These are phyloP conservation scores for Phytophthora foliorum DNA, from an alignment of 352 stramenopile species.

Conservation along the genomic window DNA sequence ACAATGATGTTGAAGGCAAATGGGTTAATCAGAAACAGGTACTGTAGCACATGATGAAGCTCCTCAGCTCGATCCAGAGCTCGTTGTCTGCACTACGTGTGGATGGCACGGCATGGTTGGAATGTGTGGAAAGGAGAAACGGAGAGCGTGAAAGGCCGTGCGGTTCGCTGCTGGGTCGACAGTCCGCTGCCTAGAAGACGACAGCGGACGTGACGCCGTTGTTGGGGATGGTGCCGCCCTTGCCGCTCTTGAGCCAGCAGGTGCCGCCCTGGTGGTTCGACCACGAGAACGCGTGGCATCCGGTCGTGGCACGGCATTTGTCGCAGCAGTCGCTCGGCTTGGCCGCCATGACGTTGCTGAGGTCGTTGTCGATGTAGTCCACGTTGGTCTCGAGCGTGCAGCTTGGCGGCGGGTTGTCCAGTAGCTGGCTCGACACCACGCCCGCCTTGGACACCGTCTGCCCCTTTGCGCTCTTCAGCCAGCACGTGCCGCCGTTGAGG, in stretches of 20 bases:
- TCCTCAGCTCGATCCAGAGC: background rate
- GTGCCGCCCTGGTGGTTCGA: slow-evolving; percentile 32
- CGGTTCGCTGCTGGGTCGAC: background rate
- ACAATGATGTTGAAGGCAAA: no score
- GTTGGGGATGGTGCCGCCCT: slow-evolving; percentile 21
- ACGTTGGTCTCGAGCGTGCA: slow-evolving; percentile 29
- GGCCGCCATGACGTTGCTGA: slow-evolving; percentile 23
- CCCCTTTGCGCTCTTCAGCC: slow-evolving; percentile 44
- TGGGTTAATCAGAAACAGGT: slow-evolving; percentile 3
- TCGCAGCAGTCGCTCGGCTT: slow-evolving; percentile 39
- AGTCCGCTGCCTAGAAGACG: slow-evolving; percentile 21
- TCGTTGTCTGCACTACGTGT: slow-evolving; percentile 1
- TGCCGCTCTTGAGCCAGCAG: slow-evolving; percentile 38
- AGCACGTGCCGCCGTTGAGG: slow-evolving; percentile 53
- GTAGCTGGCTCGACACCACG: slow-evolving; percentile 36
- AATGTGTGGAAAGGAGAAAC: background rate
- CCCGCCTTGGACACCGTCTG: slow-evolving; percentile 16
- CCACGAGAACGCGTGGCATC: slow-evolving; percentile 46
- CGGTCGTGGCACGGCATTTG: slow-evolving; percentile 24
- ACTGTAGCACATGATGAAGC: background rate
- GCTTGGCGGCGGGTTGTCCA: slow-evolving; percentile 25
- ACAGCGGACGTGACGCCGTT: slow-evolving; percentile 41
- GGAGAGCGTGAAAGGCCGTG: slow-evolving; percentile 16
- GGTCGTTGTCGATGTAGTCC: slow-evolving; percentile 47
- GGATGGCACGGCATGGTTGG: slow-evolving; percentile 14